These are phyloP conservation scores for Amauroascus verrucosus DNA, from an alignment of 2,329 filamentous ascomycete species.

Conservation along the genomic window DNA sequence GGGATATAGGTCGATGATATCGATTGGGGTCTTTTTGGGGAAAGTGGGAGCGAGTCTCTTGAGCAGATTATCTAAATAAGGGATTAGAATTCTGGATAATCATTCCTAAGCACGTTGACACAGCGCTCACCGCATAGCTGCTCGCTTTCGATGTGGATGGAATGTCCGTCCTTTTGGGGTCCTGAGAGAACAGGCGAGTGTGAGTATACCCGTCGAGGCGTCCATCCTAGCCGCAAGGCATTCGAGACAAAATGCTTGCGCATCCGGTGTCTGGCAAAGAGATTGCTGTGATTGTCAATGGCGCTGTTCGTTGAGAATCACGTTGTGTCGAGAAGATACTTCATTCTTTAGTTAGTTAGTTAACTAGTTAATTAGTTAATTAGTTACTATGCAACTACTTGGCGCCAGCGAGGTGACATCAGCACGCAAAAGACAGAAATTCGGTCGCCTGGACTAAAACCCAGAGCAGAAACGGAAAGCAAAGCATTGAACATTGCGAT, in stretches of 20 bases:
- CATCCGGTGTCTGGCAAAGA: neutral
- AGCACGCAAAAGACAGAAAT: neutral
- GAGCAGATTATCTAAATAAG: slow-evolving; percentile 52
- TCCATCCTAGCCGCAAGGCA: slow-evolving; percentile 13
- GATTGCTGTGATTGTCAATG: neutral
- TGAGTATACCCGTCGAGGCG: slow-evolving; percentile 18
- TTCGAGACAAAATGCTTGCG: neutral
- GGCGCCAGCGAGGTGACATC: slow-evolving; percentile 9
- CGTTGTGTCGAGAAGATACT: neutral
- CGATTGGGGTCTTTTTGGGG: slow-evolving; percentile 61
- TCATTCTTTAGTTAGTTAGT: too few relatives aligned
- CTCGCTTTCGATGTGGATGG: slow-evolving; percentile 25
- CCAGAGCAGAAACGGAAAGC: neutral
- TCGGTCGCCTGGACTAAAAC: neutral
- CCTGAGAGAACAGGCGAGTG: slow-evolving; percentile 17
- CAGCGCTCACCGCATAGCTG: slow-evolving; percentile 28
- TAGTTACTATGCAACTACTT: neutral
- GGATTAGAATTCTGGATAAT: neutral
- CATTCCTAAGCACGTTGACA: neutral
- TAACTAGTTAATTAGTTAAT: too few relatives aligned
- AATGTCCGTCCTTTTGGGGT: slow-evolving; percentile 4
- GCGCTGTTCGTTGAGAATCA: neutral
- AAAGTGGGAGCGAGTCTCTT: slow-evolving; percentile 60
- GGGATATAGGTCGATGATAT: slow-evolving; percentile 79
- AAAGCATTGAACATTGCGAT: neutral